Base-by-base conservation (phyloP, 495 filamentous ascomycete species). In the Hypomontagnella monticulosa region DNA sequence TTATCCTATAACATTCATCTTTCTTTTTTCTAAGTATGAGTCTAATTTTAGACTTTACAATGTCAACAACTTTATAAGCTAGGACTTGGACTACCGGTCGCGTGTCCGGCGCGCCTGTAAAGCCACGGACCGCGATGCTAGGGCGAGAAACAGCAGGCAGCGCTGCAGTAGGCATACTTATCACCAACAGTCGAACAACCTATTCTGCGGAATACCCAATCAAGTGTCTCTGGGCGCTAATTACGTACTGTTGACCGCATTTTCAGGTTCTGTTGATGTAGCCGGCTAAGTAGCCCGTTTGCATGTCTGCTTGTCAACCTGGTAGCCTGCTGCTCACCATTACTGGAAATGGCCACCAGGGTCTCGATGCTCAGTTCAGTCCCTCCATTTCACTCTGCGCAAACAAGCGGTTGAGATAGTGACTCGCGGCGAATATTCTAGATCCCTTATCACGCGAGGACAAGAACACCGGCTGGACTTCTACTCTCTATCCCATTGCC, bases 161-260 rank as follows among this genome's bases (percentile, higher is more conserved):
- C 30, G 46, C 40, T 53, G 14, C 32, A 53, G 18, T 52, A 51
- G 52, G 44, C 52, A 32, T 19, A 46, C 46, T 46, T 32, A 64
- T 47, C 54, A 44, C 53, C 30, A 46, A 47, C 53, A 58, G 14
- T 34, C 23, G 16, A 43, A 47, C 53, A 51, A 64, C 52, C 46
- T 52, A n/a, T 3, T 40, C 16, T 42, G 4, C 16, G 30, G 18
- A 9, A 11, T 32, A 9, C 23, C 46, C 60, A 63, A 63, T 56
- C 18, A 57, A 18, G 10, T n/a, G 15, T 0, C 4, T 14, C 44
- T 10, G 4, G 9, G 52, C 60, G 44, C 57, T 37, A 57, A 63
- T 16, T 57, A 15, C 18, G n/a, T 38, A 14, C 36, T 38, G 44
- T 41, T 50, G 33, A 50, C 43, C 14, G 33, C 55, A 32, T 37